Conservation (phyloP, 2,329 filamentous ascomycete species). For the Sporothrix mexicana region DNA sequence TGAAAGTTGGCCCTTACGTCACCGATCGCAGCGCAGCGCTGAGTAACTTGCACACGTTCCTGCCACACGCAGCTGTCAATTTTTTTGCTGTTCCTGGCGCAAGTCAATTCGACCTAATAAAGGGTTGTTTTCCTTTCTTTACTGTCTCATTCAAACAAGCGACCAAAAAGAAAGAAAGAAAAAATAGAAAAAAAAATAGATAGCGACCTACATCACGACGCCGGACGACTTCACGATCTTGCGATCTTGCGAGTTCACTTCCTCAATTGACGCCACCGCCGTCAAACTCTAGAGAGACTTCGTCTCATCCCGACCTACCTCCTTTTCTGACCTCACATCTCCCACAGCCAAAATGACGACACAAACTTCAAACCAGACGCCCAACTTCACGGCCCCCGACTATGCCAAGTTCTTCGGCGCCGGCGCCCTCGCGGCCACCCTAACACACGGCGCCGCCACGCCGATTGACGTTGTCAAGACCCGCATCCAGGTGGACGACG, state of each 20-base stretch:
- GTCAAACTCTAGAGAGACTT: constrained; percentile 2
- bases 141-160: not conserved
- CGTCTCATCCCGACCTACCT: not conserved
- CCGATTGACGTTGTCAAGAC: constrained; percentile 80
- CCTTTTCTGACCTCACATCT: not conserved
- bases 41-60: constrained; percentile 26
- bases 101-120: not conserved
- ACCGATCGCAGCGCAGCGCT: constrained; percentile 7
- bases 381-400: constrained; percentile 52
- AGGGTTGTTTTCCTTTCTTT: too few relatives aligned
- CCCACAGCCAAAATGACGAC: constrained; percentile 19
- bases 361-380: constrained; percentile 35
- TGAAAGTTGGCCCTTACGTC: constrained; percentile 6
- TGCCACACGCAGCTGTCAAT: constrained; percentile 12
- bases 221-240: not conserved
- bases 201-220: not conserved
- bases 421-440: constrained; percentile 58
- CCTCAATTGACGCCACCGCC: not conserved
- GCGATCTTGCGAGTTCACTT: not conserved
- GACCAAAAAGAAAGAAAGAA: not conserved
- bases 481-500: constrained; percentile 86
- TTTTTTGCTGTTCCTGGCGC: constrained; percentile 3
- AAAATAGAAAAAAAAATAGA: not conserved
- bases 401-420: constrained; percentile 61
- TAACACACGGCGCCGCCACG: constrained; percentile 59